Percentiles rank a stretch among this genome's conserved stretches.
These are phyloP conservation scores for Staphylotrichum tortipilum DNA, from an alignment of 495 filamentous ascomycete genomes.

Conservation along the genomic window DNA sequence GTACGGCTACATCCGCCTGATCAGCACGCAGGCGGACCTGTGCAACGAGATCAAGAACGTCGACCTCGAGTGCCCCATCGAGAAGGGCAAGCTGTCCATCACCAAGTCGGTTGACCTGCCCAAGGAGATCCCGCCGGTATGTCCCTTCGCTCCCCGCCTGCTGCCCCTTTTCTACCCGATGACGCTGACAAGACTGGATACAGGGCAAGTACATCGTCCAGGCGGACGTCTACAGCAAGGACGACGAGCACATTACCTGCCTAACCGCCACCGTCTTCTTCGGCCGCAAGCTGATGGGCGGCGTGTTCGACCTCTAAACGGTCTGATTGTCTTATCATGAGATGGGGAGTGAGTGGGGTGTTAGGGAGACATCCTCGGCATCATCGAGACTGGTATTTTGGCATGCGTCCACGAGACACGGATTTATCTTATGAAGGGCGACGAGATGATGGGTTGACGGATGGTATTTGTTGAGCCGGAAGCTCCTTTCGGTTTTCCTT, in stretches of 20 bases:
- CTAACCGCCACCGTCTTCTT: constrained; percentile 61
- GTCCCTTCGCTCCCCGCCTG: no score
- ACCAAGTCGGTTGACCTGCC: constrained; percentile 79
- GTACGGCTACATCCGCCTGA: constrained; percentile 83
- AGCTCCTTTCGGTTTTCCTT: no score
- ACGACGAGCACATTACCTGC: constrained; percentile 69
- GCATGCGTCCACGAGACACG: constrained; percentile 4
- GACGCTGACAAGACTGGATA: background rate
- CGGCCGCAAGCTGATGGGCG: constrained; percentile 17
- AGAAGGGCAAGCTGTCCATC: constrained; percentile 62
- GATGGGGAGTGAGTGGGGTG: no score
- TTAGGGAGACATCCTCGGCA: no score
- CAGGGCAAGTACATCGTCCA: constrained; percentile 84
- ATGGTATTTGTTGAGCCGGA: background rate
- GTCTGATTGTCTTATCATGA: background rate
- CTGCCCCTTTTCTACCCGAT: no score
- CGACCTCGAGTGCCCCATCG: constrained; percentile 79
- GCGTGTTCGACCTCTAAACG: constrained; percentile 20
- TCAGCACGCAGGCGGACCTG: constrained; percentile 68
- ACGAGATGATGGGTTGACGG: background rate
- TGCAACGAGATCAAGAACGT: constrained; percentile 84
- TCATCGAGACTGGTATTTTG: no score
- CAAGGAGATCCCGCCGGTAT: constrained; percentile 78
- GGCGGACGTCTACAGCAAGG: constrained; percentile 70
- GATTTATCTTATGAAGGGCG: background rate